These are phyloP conservation scores for Aspergillus olivimuriae DNA, from an alignment of 495 filamentous ascomycete genomes.

Conservation along the genomic window DNA sequence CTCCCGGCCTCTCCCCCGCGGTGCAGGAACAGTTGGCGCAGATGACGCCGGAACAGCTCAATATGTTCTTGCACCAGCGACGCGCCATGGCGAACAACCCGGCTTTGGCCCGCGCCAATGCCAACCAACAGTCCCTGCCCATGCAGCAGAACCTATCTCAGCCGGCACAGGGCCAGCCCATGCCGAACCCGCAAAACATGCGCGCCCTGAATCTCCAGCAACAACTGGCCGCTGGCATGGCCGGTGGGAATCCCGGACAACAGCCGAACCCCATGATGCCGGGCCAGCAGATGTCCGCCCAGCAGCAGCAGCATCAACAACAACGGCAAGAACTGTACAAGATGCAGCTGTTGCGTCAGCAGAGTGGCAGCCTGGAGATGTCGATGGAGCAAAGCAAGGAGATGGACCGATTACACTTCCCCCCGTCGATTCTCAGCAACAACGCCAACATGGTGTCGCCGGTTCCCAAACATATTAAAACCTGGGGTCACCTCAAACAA, in stretches of 20 bases:
- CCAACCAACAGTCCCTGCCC: conserved; percentile 19
- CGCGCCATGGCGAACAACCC: conserved; percentile 22
- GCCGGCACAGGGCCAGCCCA: conserved; percentile 30
- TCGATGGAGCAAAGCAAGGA: conserved; percentile 36
- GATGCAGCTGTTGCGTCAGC: conserved; percentile 33
- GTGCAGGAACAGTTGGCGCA: conserved; percentile 30
- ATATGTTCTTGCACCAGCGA: conserved; percentile 30
- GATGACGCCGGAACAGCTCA: conserved; percentile 31
- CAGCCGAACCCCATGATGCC: conserved; percentile 25
- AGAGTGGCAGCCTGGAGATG: conserved; percentile 37
- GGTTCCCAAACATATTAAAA: conserved; percentile 56
- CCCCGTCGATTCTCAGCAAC: conserved; percentile 31
- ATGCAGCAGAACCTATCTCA: conserved; percentile 29
- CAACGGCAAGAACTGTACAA: conserved; percentile 30
- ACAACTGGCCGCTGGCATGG: conserved; percentile 24
- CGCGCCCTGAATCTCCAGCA: conserved; percentile 29
- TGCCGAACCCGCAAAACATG: conserved; percentile 31
- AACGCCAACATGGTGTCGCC: conserved; percentile 27
- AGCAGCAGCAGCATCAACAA: conserved; percentile 32
- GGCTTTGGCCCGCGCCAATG: conserved; percentile 18
- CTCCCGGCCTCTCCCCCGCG: conserved; percentile 26
- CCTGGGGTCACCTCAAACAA: conserved; percentile 68
- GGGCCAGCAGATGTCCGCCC: conserved; percentile 31
- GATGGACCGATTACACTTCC: conserved; percentile 43
- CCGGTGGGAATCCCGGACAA: conserved; percentile 21